Evolutionary conservation across 2,329 filamentous ascomycete genomes (phyloP).

Genomic region (Curvularia spicifera): DNA sequence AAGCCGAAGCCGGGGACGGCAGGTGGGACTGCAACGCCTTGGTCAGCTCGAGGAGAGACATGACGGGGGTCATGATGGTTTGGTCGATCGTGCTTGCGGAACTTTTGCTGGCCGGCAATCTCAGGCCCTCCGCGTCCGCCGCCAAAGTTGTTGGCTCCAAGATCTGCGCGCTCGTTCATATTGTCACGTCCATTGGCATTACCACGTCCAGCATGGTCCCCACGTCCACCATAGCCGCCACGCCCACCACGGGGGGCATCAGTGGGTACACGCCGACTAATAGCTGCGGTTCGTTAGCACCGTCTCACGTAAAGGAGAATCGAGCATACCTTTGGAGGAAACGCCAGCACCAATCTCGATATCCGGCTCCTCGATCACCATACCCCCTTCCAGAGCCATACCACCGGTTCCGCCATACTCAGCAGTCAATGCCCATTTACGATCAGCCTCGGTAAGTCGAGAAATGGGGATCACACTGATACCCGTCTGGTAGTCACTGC

Average conservation of each 20-base stretch:
- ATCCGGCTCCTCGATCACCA: constrained; percentile 95
- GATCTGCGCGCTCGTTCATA: constrained; percentile 11
- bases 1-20: constrained; percentile 64
- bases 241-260: constrained; percentile 38
- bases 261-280: constrained; percentile 46
- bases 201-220: constrained; percentile 13
- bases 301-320: not conserved
- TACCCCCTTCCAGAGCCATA: constrained; percentile 75
- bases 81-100: constrained; percentile 39
- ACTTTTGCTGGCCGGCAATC: constrained; percentile 27
- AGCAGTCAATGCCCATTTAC: constrained; percentile 95
- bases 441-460: constrained; percentile 91
- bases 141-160: constrained; percentile 16
- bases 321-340: constrained; percentile 76
- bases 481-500: constrained; percentile 92
- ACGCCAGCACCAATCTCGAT: constrained; percentile 98
- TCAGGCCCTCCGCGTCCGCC: constrained; percentile 23
- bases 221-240: constrained; percentile 14
- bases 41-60: constrained; percentile 43
- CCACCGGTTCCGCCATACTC: constrained; percentile 94
- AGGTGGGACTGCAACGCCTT: constrained; percentile 59
- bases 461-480: constrained; percentile 92
- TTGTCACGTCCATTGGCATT: constrained; percentile 25
- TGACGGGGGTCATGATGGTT: constrained; percentile 41
- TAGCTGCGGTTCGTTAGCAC: constrained; percentile 36